phyloP scores from a whole-genome alignment of 2,329 filamentous ascomycete species.

The Cryphonectria radicalis region DNA sequence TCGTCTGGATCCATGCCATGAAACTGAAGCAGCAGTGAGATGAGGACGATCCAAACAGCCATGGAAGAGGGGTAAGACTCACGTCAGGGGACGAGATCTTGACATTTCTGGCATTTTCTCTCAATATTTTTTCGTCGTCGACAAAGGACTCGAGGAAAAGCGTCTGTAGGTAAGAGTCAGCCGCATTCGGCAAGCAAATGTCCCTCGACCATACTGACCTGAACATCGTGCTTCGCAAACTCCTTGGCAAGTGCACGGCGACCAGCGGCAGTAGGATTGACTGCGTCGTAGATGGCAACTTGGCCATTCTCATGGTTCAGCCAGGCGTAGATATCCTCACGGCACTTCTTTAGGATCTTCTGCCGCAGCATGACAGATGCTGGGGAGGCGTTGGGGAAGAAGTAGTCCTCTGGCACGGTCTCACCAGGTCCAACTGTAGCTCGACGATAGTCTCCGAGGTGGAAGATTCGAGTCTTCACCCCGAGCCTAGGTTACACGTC shows the following conservation, averaged over 20 bases:
- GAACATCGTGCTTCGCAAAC: conserved; percentile 95
- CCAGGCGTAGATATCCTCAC: conserved; percentile 96
- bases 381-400: conserved; percentile 92
- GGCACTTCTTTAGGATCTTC: conserved; percentile 96
- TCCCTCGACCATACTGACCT: conserved; percentile 54
- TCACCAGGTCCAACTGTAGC: conserved; percentile 84
- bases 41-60: not conserved
- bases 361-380: conserved; percentile 91
- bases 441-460: conserved; percentile 93
- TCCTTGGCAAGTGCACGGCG: conserved; percentile 88
- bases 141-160: conserved; percentile 97
- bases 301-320: conserved; percentile 97
- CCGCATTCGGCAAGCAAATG: not conserved
- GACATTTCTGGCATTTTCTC: conserved; percentile 95
- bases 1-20: conserved; percentile 89
- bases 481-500: conserved; percentile 66
- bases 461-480: conserved; percentile 97
- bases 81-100: conserved; percentile 98
- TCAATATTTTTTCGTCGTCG: conserved; percentile 88
- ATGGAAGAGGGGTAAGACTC: conserved; percentile 40
- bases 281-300: conserved; percentile 97
- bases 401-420: conserved; percentile 94
- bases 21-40: conserved; percentile 59
- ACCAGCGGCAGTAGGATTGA: conserved; percentile 86
- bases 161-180: conserved; percentile 60